Evolutionary conservation across 352 stramenopile genomes (phyloP).

Genomic region (Globisporangium viniferum): DNA sequence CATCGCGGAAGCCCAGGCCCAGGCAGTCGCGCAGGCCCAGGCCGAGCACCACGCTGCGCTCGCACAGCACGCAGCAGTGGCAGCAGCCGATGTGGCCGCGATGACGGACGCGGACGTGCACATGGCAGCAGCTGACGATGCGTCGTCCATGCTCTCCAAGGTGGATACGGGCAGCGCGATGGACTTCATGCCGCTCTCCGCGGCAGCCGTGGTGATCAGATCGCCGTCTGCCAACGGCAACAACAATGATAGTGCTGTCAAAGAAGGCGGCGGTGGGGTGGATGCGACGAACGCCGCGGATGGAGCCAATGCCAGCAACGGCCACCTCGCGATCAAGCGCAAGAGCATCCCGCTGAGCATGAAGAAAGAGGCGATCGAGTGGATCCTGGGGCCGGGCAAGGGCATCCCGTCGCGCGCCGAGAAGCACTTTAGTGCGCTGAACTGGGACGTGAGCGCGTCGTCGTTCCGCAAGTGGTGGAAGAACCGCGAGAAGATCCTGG

Average conservation of each 20-base stretch:
- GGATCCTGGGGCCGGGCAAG: constrained; percentile 71
- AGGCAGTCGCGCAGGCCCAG: constrained; percentile 6
- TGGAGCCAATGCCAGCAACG: background rate
- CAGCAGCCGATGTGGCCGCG: background rate
- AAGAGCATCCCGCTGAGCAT: constrained; percentile 80
- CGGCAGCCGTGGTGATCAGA: constrained; percentile 15
- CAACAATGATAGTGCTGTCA: background rate
- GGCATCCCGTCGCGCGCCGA: constrained; percentile 65
- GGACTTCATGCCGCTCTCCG: constrained; percentile 31
- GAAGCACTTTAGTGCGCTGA: constrained; percentile 68
- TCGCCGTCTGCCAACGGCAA: constrained; percentile 6
- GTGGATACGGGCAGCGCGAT: constrained; percentile 11
- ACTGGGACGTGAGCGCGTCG: constrained; percentile 74
- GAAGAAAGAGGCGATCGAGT: constrained; percentile 83
- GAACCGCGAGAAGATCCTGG: constrained; percentile 77
- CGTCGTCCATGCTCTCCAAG: constrained; percentile 6
- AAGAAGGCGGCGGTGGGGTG: background rate
- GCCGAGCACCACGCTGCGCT: constrained; percentile 11
- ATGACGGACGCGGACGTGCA: constrained; percentile 9
- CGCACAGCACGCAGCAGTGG: constrained; percentile 21
- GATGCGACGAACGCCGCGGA: background rate
- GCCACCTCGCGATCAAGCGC: constrained; percentile 33
- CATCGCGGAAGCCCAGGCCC: constrained; percentile 11
- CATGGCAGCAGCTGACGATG: constrained; percentile 8
- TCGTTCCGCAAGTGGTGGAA: constrained; percentile 87